Percentiles rank a stretch among this genome's conserved stretches.
Evolutionary conservation across 2,329 filamentous ascomycete genomes (phyloP).

Genomic region (Xylariomycetidae sp.): DNA sequence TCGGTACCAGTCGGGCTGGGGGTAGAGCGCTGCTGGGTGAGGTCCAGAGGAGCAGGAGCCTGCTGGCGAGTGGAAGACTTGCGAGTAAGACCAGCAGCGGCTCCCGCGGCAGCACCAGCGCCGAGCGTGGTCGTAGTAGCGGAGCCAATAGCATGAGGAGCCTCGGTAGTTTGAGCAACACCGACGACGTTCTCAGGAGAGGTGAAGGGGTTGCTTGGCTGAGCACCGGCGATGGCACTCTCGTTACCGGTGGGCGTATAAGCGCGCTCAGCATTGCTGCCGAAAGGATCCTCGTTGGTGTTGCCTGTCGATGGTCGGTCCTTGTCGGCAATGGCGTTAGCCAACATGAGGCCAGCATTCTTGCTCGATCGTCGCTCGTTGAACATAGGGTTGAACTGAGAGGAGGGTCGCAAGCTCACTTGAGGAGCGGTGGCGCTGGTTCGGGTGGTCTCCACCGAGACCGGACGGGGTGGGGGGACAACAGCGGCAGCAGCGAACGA

Average conservation of each 20-base stretch:
- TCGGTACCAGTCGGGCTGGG: conserved; percentile 59
- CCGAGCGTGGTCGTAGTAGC: too few relatives aligned
- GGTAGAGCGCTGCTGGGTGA: conserved; percentile 45
- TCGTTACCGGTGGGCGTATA: conserved; percentile 36
- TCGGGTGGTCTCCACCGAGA: conserved; percentile 31
- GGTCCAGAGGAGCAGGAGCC: conserved; percentile 44
- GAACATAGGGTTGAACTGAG: conserved; percentile 72
- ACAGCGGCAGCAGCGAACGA: conserved; percentile 20
- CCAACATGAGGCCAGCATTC: conserved; percentile 34
- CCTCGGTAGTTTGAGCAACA: conserved; percentile 29
- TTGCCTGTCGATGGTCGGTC: conserved; percentile 39
- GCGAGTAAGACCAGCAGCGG: conserved; percentile 35
- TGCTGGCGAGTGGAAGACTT: conserved; percentile 53
- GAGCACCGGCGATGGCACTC: conserved; percentile 18
- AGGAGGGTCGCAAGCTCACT: conserved; percentile 77
- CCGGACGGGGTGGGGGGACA: conserved; percentile 28
- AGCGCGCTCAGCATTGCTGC: conserved; percentile 46
- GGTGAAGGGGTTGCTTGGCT: conserved; percentile 28
- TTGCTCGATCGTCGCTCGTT: conserved; percentile 46
- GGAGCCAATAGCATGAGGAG: conserved; percentile 24
- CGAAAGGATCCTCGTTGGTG: conserved; percentile 65
- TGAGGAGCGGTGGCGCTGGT: conserved; percentile 61
- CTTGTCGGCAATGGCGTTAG: conserved; percentile 24
- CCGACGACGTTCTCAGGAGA: conserved; percentile 32
- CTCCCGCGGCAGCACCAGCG: conserved; percentile 33